Evolutionary conservation across 169 alveolate species (phyloP), one percentile per base, ranked within the genome.

Genomic region (Plasmodium sp.): DNA sequence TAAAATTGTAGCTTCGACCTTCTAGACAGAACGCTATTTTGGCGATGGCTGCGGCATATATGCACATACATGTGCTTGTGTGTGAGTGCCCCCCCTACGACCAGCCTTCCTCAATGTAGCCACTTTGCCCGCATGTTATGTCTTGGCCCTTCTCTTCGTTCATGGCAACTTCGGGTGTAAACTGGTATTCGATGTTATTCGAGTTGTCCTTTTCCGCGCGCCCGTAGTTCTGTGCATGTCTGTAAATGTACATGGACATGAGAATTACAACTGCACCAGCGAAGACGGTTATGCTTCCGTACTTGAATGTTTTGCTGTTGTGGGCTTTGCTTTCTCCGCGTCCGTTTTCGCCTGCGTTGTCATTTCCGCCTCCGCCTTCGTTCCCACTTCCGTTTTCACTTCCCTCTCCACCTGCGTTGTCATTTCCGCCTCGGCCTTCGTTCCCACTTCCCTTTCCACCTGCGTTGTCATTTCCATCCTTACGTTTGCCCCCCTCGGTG

Each of bases 201-300:
- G 31, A 1, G 56, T 39, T 27, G 9, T 74, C 71, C 18, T 74
- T 73, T 51, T 84, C 71, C 22, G n/a, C 12, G 5, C 1, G 31
- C 3, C 22, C 56, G n/a, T 36, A 73, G 31, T 39, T 22, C 10
- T 74, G 48, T 27, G 56, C 5, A 31, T 84, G 54, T 74, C 54
- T 74, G 27, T 74, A 43, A 22, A 73, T 33, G 41, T 39, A 84
- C 84, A 84, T 74, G 51, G 84, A 73, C 39, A 54, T 22, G n/a
- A 84, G n/a, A n/a, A 74, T 51, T 84, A 84, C 56, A 48, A 74
- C 54, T 73, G 18, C 58, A 73, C 85, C 93, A 84, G 81, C 93
- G 33, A 84, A 84, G 36, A 51, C 16, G 12, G 85, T 43, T 34
- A 74, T 31, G 79, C 93, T 83, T 51, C 85, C 93, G 79, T 74